Evolutionary conservation across 768 basidiomycete genomes (phyloP).

Genomic region (Tubosaeta sp.): DNA sequence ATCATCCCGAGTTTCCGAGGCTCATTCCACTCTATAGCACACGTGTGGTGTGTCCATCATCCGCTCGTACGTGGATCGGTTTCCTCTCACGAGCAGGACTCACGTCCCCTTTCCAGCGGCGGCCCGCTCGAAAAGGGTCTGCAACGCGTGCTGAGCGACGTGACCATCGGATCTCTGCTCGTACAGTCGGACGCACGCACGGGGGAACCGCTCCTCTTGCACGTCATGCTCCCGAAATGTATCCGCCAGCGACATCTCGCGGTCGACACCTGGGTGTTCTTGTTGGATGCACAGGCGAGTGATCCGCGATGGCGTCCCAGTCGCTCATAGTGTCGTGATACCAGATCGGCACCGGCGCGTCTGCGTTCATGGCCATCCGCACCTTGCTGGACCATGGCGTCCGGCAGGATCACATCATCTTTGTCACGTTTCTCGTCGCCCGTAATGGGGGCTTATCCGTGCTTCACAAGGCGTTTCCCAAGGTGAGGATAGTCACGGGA

Average conservation of each 20-base stretch:
- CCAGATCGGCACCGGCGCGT: conserved; percentile 90
- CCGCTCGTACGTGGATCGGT: conserved; percentile 59
- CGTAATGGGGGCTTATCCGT: conserved; percentile 74
- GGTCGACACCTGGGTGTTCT: conserved; percentile 70
- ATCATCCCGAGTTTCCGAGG: background rate
- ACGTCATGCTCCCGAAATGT: conserved; percentile 71
- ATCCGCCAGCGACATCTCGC: conserved; percentile 66
- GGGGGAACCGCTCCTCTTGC: conserved; percentile 85
- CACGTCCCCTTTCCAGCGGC: conserved; percentile 46
- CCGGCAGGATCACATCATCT: conserved; percentile 77
- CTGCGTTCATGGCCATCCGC: conserved; percentile 93
- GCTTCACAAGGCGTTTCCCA: conserved; percentile 79
- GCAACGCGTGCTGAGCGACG: conserved; percentile 81
- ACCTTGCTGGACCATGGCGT: conserved; percentile 92
- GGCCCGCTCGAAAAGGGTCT: conserved; percentile 90
- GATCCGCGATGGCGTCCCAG: background rate
- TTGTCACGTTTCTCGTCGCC: conserved; percentile 85
- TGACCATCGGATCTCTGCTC: conserved; percentile 81
- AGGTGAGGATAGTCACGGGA: conserved; percentile 78
- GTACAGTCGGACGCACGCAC: conserved; percentile 83
- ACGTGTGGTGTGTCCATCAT: conserved; percentile 88
- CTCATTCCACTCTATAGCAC: conserved; percentile 36
- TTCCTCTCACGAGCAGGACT: conserved; percentile 1
- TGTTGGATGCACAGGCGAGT: conserved; percentile 82
- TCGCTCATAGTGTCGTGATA: background rate